Percentiles rank a stretch among this genome's conserved stretches.
phyloP scores from a whole-genome alignment of 768 basidiomycete genomes.

The Hirschioporus abietinus region DNA sequence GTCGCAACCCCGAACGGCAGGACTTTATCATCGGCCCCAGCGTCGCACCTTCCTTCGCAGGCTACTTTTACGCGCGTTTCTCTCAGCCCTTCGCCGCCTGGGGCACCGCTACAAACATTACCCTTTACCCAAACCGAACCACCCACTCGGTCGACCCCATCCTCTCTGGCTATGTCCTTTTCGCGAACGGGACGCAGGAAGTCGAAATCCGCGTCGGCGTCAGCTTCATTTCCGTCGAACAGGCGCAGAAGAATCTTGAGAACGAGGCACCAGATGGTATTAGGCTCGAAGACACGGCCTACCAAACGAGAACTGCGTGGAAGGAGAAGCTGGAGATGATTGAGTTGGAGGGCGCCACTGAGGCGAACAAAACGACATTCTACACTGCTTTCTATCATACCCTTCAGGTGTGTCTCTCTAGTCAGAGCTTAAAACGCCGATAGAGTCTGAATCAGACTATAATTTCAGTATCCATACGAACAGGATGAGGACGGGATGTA shows the following conservation, averaged over 20 bases:
- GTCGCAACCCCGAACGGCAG: constrained; percentile 63
- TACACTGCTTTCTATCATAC: constrained; percentile 64
- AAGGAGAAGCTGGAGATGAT: constrained; percentile 51
- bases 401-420: constrained; percentile 38
- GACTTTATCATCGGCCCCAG: constrained; percentile 63
- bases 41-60: constrained; percentile 21
- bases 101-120: constrained; percentile 48
- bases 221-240: constrained; percentile 69
- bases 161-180: constrained; percentile 47
- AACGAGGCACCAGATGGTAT: constrained; percentile 41
- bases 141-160: constrained; percentile 29
- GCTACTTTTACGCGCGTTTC: constrained; percentile 61
- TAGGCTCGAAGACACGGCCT: constrained; percentile 48
- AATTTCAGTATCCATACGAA: constrained; percentile 67
- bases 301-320: constrained; percentile 46
- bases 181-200: constrained; percentile 27
- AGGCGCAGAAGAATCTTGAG: constrained; percentile 50
- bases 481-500: constrained; percentile 61
- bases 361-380: constrained; percentile 38
- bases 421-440: neutral
- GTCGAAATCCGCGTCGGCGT: constrained; percentile 61
- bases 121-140: constrained; percentile 18
- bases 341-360: constrained; percentile 41
- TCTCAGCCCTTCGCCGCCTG: constrained; percentile 36
- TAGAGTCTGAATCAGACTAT: constrained; percentile 8